Conservation (phyloP, 805 yeast genomes). For the Nakazawaea populi region DNA sequence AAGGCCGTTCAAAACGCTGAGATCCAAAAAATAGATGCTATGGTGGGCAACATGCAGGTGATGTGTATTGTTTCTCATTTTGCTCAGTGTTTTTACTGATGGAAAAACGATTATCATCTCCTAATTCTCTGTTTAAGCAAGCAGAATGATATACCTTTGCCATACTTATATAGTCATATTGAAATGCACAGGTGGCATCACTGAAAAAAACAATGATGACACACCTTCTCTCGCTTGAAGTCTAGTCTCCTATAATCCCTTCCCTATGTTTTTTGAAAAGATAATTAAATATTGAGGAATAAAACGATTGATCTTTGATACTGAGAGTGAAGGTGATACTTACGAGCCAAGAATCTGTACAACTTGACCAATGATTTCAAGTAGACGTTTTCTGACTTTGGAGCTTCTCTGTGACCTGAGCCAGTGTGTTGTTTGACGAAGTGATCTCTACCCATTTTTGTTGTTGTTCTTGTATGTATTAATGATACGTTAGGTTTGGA, state of each 20-base stretch:
- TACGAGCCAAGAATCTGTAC: slow-evolving; percentile 99
- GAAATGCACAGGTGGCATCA: neutral
- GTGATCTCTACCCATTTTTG: slow-evolving; percentile 95
- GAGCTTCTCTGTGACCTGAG: slow-evolving; percentile 96
- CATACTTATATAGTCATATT: no score
- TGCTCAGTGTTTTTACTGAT: slow-evolving; percentile 6
- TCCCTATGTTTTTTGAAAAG: neutral
- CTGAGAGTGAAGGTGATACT: slow-evolving; percentile 33
- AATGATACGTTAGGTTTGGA: no score
- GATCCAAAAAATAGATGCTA: slow-evolving; percentile 15
- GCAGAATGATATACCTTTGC: no score
- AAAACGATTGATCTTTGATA: slow-evolving; percentile 2
- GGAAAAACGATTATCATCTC: neutral
- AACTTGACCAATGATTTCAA: slow-evolving; percentile 95
- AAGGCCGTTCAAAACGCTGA: neutral
- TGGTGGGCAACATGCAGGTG: slow-evolving; percentile 12
- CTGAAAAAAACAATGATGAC: neutral
- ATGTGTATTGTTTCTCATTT: slow-evolving; percentile 20
- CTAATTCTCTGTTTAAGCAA: neutral
- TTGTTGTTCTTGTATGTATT: slow-evolving; percentile 4
- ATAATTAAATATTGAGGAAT: neutral
- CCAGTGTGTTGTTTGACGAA: slow-evolving; percentile 93
- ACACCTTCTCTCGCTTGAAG: neutral
- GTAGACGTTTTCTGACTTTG: slow-evolving; percentile 99
- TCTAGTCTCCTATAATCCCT: neutral